Percentiles rank a stretch among this genome's conserved stretches.
Evolutionary conservation across 2,329 filamentous ascomycete species (phyloP).

Genomic region (Lecanicillium sp.): DNA sequence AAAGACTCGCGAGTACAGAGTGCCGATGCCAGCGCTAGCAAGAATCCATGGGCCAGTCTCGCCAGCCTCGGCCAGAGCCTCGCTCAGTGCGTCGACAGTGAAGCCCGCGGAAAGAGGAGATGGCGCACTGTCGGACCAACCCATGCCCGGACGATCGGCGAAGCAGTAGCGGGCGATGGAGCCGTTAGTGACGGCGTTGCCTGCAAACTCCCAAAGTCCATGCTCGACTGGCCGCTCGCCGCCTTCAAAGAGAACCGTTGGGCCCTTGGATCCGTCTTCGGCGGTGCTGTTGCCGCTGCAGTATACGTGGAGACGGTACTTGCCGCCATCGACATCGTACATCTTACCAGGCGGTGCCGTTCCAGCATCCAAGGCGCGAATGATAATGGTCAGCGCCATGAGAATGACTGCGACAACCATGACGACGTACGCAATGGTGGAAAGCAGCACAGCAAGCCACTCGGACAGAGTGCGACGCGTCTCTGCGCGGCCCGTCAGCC

Average conservation of each 20-base stretch:
- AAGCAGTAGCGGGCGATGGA: constrained; percentile 89
- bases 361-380: constrained; percentile 72
- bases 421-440: constrained; percentile 61
- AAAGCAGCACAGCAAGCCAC: constrained; percentile 73
- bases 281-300: constrained; percentile 65
- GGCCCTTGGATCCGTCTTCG: constrained; percentile 41
- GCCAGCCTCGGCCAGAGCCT: constrained; percentile 70
- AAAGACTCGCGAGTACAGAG: constrained; percentile 86
- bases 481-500: constrained; percentile 82
- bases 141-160: constrained; percentile 84
- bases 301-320: constrained; percentile 80
- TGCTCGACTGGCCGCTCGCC: constrained; percentile 74
- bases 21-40: constrained; percentile 77
- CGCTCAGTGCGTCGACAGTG: constrained; percentile 80
- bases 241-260: constrained; percentile 80
- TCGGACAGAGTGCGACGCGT: constrained; percentile 72
- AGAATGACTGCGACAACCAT: constrained; percentile 63
- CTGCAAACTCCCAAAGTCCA: constrained; percentile 71
- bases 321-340: constrained; percentile 73
- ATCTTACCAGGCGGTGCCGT: constrained; percentile 65
- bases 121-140: constrained; percentile 82
- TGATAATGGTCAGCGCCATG: constrained; percentile 68
- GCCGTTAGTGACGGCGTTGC: constrained; percentile 66
- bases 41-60: constrained; percentile 87
- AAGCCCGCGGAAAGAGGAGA: constrained; percentile 91